Base-by-base conservation (phyloP, 2,329 filamentous ascomycete genomes). In the Aspergillus eucalypticola region DNA sequence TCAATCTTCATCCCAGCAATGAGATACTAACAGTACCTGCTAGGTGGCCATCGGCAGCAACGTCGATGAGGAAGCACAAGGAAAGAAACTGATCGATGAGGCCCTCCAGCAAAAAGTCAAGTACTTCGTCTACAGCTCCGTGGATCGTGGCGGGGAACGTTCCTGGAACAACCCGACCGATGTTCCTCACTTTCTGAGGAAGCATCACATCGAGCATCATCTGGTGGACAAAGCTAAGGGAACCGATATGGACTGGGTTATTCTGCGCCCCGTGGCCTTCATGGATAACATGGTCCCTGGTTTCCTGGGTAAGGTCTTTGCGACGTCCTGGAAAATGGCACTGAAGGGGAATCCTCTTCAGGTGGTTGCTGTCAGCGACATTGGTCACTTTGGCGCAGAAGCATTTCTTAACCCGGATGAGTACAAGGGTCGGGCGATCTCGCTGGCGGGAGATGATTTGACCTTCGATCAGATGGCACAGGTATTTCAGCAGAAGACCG, bases 101-200 rank as follows among this genome's bases (percentile, higher is more conserved):
- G 78, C 84, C 3, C 68, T 89, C 59, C 79, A 81, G 23, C 72
- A 83, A 27, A 78, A 79, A 10, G 84, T 89, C 41, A 76, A 81
- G 60, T 82, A 86, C 68, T 87, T 90, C 66, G 82, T 90, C 48
- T 90, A 88, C 74, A 83, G 81, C 27, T 85, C 82, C 54, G 85
- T 88, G 21, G 88, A 90, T 64, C 84, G 88, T 42, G 86, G 86
- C 44, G 86, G 86, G 44, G 81, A 84, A 39, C 73, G 75, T 2
- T 79, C 78, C 8, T 82, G 80, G 49, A 81, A 83, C 67, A 79
- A 81, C 3, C 76, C 81, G 0, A 88, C 86, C 0, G 67, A 78
- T 0, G 79, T 89, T 49, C 84, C 85, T 0, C 86, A 90, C 71
- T 90, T 90, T 70, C 79, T 80, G 60, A 79, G 73, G 66, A 90